Conservation (phyloP, 73 alveolate genomes). For the Stentor roeselii region DNA sequence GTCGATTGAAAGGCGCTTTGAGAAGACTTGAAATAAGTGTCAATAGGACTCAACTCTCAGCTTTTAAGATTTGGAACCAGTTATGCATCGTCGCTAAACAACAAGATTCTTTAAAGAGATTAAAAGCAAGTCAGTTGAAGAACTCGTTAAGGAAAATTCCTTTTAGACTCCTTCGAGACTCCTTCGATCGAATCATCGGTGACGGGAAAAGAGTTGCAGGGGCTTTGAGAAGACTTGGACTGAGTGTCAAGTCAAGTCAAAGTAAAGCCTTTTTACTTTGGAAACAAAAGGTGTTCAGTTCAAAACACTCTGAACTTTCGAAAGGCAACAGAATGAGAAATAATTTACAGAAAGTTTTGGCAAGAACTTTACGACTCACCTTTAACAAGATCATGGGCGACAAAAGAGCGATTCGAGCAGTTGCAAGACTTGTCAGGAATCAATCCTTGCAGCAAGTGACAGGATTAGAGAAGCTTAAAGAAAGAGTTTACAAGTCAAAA, state of each 20-base stretch:
- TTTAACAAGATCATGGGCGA: too few species aligned
- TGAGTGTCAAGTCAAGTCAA: neutral
- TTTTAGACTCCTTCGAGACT: neutral
- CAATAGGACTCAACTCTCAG: neutral
- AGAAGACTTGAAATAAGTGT: neutral
- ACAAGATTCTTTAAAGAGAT: neutral
- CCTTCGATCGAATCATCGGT: neutral
- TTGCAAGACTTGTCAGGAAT: too few species aligned
- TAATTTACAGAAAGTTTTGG: too few species aligned
- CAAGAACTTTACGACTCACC: too few species aligned
- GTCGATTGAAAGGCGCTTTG: neutral
- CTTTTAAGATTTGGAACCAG: neutral
- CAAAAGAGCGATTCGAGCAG: too few species aligned
- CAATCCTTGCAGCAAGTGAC: too few species aligned
- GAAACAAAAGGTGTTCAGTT: neutral
- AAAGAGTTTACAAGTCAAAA: too few species aligned
- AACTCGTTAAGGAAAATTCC: neutral
- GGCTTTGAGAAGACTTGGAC: neutral
- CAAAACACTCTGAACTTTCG: neutral
- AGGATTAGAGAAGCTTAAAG: too few species aligned
- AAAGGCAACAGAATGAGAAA: neutral
- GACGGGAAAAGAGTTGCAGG: slow-evolving; percentile 7
- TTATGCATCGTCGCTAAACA: neutral
- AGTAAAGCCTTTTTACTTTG: neutral
- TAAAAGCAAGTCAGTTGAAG: neutral